These are phyloP conservation scores for Cystobasidium ongulense DNA, from an alignment of 768 basidiomycete species.

Conservation along the genomic window DNA sequence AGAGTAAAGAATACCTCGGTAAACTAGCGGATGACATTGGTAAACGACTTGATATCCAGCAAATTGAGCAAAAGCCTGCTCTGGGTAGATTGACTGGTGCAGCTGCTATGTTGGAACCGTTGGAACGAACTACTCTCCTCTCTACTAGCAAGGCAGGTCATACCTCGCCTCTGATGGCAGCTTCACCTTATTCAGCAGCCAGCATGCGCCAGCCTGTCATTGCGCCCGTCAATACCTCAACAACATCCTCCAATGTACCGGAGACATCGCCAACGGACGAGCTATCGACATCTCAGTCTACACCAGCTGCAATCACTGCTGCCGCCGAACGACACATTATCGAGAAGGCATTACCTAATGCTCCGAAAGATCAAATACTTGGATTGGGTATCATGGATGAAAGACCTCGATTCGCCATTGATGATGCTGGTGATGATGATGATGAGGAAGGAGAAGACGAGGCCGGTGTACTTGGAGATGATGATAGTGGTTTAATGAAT, in stretches of 20 bases:
- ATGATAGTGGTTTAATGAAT: constrained; percentile 34
- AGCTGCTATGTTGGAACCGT: constrained; percentile 56
- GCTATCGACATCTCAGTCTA: constrained; percentile 39
- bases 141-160: constrained; percentile 70
- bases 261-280: constrained; percentile 30
- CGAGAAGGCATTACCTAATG: constrained; percentile 43
- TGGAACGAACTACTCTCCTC: constrained; percentile 57
- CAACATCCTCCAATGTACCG: constrained; percentile 5
- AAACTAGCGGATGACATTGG: constrained; percentile 89
- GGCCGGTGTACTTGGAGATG: constrained; percentile 11
- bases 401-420: constrained; percentile 91
- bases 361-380: constrained; percentile 62
- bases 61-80: constrained; percentile 49
- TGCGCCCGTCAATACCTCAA: constrained; percentile 20
- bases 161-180: constrained; percentile 56
- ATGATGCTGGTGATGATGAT: constrained; percentile 79
- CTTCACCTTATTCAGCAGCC: constrained; percentile 44
- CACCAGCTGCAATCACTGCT: constrained; percentile 42
- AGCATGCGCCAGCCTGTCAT: constrained; percentile 33
- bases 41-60: constrained; percentile 86
- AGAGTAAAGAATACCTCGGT: constrained; percentile 87
- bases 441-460: constrained; percentile 37
- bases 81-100: not conserved
- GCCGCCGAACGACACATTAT: constrained; percentile 39
- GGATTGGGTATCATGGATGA: constrained; percentile 73